Evolutionary conservation across 1,284 basidiomycete genomes (phyloP).

Genomic region (Puccinia coronata): DNA sequence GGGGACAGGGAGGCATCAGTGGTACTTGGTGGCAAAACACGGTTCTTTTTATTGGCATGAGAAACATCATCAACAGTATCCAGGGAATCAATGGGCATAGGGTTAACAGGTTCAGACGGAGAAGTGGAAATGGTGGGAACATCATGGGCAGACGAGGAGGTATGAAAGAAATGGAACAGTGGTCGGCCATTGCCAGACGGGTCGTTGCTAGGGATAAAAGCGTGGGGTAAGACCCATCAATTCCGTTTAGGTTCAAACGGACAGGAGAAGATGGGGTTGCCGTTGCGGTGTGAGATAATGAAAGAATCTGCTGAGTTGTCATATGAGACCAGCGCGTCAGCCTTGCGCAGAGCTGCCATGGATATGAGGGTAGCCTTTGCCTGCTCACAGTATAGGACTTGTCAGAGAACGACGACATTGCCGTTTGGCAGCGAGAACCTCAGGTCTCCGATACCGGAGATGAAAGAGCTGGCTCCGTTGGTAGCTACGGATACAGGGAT

Average conservation of each 20-base stretch:
- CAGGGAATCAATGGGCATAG: too few relatives aligned
- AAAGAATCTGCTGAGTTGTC: not conserved
- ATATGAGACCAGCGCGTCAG: not conserved
- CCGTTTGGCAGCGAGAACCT: not conserved
- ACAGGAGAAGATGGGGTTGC: not conserved
- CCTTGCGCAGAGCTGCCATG: not conserved
- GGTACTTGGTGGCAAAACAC: not conserved
- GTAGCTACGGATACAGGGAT: slow-evolving; percentile 8
- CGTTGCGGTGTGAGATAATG: not conserved
- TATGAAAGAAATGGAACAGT: not conserved
- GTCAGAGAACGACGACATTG: not conserved
- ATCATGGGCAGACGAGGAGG: not conserved
- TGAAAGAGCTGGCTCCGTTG: not conserved
- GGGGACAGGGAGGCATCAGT: not conserved
- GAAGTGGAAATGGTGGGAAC: too few relatives aligned
- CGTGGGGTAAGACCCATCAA: not conserved
- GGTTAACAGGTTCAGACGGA: too few relatives aligned
- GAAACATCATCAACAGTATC: too few relatives aligned
- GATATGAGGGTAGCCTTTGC: not conserved
- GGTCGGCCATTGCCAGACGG: not conserved
- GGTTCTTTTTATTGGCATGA: not conserved
- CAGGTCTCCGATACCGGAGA: not conserved
- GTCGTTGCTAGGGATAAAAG: not conserved
- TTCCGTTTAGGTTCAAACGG: not conserved
- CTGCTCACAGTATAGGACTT: slow-evolving; percentile 6